Conservation (phyloP, 305 asterid species). For the Solanum aculeatissimum region DNA sequence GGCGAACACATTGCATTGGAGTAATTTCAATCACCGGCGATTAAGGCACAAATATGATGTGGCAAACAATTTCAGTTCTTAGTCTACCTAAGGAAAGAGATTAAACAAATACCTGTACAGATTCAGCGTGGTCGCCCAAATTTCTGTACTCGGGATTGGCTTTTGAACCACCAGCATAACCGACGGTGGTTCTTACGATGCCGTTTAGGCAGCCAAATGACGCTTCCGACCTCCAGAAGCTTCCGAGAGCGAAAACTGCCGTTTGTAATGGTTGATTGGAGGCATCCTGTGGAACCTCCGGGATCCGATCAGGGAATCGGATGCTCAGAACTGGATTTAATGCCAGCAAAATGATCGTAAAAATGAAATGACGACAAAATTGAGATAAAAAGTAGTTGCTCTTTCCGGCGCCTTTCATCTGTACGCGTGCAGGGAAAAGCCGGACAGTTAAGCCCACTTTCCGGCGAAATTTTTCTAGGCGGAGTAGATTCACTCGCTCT, state of each 20-base stretch:
- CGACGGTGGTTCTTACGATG: conserved; percentile 66
- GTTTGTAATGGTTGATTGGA: conserved; percentile 43
- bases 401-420: not conserved
- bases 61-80: not conserved
- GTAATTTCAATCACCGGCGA: not conserved
- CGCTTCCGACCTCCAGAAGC: conserved; percentile 99
- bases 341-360: conserved; percentile 12
- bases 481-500: not conserved
- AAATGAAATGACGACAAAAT: not conserved
- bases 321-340: conserved; percentile 32
- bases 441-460: not conserved
- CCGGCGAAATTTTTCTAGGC: not conserved
- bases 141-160: conserved; percentile 74
- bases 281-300: conserved; percentile 12
- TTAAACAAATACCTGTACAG: conserved; percentile 47
- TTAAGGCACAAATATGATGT: not conserved
- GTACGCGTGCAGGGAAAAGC: not conserved
- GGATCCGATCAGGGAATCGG: conserved; percentile 62
- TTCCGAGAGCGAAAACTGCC: conserved; percentile 80
- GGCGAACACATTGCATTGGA: not conserved
- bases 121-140: conserved; percentile 88
- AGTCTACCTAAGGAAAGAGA: not conserved
- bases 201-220: conserved; percentile 86
- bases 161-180: conserved; percentile 81
- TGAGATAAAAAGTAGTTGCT: not conserved